A percentile compares a stretch with the other conserved stretches of the same genome.
Evolutionary conservation across 495 filamentous ascomycete genomes (phyloP).

Genomic region (Haplographium delicatum): DNA sequence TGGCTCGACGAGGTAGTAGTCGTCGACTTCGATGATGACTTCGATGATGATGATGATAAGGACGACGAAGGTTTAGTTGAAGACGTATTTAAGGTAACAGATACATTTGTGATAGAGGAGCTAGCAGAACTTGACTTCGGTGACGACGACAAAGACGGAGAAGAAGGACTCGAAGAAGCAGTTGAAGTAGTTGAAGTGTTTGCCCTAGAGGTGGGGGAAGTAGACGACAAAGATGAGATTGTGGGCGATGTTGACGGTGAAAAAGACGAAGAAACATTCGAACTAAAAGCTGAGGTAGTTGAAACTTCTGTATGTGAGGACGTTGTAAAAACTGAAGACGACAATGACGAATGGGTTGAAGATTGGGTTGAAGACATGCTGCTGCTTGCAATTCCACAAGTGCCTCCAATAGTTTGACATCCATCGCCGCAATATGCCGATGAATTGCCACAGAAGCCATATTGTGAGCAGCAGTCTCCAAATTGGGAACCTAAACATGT

Average conservation of each 20-base stretch:
- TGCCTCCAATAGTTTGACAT: constrained; percentile 16
- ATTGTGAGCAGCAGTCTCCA: constrained; percentile 20
- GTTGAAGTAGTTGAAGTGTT: constrained; percentile 4
- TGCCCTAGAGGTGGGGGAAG: neutral
- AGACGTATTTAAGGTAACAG: no score
- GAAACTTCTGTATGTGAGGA: constrained; percentile 24
- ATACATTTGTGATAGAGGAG: no score
- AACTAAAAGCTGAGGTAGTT: constrained; percentile 36
- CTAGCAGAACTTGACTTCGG: no score
- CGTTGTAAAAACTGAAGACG: no score
- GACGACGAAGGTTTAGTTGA: no score
- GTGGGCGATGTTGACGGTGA: constrained; percentile 33
- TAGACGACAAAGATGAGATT: constrained; percentile 14
- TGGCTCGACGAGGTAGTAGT: no score
- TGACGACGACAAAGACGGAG: no score
- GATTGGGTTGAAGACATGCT: neutral
- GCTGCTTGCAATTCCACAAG: constrained; percentile 19
- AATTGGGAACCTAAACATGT: constrained; percentile 20
- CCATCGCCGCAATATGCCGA: constrained; percentile 17
- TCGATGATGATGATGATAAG: no score
- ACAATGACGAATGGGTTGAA: no score
- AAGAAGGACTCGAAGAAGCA: no score
- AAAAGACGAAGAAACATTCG: no score
- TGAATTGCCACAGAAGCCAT: constrained; percentile 16
- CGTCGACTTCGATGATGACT: no score